Conservation (phyloP, 2,329 filamentous ascomycete genomes). For the Phialemoniopsis sp. region DNA sequence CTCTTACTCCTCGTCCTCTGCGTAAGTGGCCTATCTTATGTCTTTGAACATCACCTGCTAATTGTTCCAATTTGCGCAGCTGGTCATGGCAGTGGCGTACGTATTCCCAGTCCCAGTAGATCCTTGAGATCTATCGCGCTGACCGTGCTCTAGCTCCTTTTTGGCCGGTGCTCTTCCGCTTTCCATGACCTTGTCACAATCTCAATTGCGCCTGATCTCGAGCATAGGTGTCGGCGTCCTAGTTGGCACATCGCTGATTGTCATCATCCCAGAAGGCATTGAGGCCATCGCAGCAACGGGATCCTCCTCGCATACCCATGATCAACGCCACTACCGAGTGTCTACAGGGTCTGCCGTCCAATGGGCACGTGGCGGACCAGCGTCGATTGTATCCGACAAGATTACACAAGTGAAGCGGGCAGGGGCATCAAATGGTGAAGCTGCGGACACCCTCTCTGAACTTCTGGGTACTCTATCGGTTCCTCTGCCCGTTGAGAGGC, state of each 20-base stretch:
- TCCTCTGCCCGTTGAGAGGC: no score
- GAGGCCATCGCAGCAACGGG: conserved; percentile 73
- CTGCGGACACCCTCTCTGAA: no score
- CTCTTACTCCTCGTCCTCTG: conserved; percentile 25
- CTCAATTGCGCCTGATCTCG: conserved; percentile 84
- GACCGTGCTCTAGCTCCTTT: conserved; percentile 65
- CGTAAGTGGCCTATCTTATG: conserved; percentile 13
- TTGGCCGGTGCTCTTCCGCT: conserved; percentile 87
- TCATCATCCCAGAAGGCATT: conserved; percentile 96
- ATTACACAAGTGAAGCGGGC: no score
- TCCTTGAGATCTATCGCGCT: not conserved
- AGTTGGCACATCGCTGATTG: conserved; percentile 90
- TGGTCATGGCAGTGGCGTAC: conserved; percentile 57
- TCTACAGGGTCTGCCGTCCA: not conserved
- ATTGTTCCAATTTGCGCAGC: conserved; percentile 23
- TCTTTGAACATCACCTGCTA: conserved; percentile 6
- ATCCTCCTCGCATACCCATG: conserved; percentile 31
- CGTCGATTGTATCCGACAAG: no score
- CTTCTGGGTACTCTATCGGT: no score
- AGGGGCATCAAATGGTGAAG: no score
- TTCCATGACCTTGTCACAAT: conserved; percentile 80
- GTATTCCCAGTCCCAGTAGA: conserved; percentile 16
- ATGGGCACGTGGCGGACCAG: conserved; percentile 1
- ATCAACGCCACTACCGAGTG: conserved; percentile 10
- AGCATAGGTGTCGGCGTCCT: conserved; percentile 91